Evolutionary conservation across 352 stramenopile genomes (phyloP).

Genomic region (Globisporangium canariense): DNA sequence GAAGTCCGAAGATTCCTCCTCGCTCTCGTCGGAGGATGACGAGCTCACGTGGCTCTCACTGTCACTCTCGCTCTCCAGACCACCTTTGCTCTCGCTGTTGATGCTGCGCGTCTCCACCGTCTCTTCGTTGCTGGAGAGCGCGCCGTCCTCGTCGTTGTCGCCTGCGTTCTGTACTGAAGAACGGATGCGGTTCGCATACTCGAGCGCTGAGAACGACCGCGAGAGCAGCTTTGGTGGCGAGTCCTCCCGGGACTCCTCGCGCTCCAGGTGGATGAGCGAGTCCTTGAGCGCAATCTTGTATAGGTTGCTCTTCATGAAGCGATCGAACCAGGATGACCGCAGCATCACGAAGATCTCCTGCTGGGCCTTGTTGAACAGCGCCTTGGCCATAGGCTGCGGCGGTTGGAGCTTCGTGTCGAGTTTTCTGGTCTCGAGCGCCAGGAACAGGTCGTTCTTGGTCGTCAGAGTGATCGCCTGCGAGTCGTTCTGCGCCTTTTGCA

Average conservation of each 20-base stretch:
- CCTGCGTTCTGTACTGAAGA: constrained; percentile 7
- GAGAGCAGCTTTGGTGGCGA: constrained; percentile 66
- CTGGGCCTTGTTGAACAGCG: constrained; percentile 63
- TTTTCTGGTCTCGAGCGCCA: constrained; percentile 36
- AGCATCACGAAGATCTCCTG: constrained; percentile 84
- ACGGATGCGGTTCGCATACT: constrained; percentile 21
- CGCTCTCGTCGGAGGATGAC: constrained; percentile 36
- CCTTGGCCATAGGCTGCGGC: constrained; percentile 37
- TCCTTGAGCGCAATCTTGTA: constrained; percentile 81
- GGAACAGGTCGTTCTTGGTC: constrained; percentile 69
- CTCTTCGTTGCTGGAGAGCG: constrained; percentile 11
- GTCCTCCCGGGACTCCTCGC: constrained; percentile 58
- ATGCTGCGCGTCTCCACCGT: constrained; percentile 10
- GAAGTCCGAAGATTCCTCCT: constrained; percentile 34
- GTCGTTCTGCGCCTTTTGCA: constrained; percentile 74
- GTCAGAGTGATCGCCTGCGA: constrained; percentile 72
- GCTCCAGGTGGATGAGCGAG: constrained; percentile 56
- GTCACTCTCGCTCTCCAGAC: constrained; percentile 15
- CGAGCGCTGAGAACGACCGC: constrained; percentile 48
- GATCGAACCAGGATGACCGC: constrained; percentile 74
- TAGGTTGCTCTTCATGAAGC: constrained; percentile 82
- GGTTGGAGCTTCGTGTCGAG: constrained; percentile 43
- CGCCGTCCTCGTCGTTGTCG: constrained; percentile 6
- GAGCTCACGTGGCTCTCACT: constrained; percentile 33
- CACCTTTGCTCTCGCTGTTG: constrained; percentile 16